Evolutionary conservation across 176 grass and related monocot genomes (phyloP).

Genomic region (Eleusine indica): DNA sequence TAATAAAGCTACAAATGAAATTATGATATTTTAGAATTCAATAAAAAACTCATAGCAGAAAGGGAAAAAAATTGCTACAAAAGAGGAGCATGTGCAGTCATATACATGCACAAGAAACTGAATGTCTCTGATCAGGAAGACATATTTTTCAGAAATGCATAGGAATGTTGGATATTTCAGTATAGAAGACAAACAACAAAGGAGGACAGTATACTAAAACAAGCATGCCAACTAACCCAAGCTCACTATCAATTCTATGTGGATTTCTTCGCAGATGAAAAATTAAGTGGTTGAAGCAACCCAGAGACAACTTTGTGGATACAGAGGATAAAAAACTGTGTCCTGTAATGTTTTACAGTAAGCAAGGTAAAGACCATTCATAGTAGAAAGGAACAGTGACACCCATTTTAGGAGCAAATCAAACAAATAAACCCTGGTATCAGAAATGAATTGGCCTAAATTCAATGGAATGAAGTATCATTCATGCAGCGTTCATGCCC

Average conservation of each 20-base stretch:
- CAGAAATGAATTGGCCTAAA: neutral
- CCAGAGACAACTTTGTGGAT: neutral
- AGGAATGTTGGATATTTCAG: neutral
- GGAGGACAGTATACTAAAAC: neutral
- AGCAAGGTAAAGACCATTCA: constrained; percentile 8
- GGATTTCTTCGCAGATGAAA: neutral
- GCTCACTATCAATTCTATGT: too few species aligned
- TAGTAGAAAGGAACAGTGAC: neutral
- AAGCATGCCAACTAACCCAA: neutral
- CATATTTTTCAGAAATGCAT: neutral
- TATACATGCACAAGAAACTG: neutral
- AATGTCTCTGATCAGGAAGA: neutral
- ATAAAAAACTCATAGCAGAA: neutral
- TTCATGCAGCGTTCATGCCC: constrained; percentile 1
- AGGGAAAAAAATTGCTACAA: neutral
- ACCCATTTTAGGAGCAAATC: constrained; percentile 9
- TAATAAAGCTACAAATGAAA: neutral
- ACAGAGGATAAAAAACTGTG: neutral
- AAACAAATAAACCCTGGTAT: constrained; percentile 17
- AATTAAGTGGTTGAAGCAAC: constrained; percentile 2
- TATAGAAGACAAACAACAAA: neutral
- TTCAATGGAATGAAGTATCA: constrained; percentile 7
- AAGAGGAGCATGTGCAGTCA: neutral
- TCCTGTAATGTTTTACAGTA: neutral
- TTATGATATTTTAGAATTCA: neutral